Conservation (phyloP, 371 early-diverging fungal species). For the Rhizomucor miehei region DNA sequence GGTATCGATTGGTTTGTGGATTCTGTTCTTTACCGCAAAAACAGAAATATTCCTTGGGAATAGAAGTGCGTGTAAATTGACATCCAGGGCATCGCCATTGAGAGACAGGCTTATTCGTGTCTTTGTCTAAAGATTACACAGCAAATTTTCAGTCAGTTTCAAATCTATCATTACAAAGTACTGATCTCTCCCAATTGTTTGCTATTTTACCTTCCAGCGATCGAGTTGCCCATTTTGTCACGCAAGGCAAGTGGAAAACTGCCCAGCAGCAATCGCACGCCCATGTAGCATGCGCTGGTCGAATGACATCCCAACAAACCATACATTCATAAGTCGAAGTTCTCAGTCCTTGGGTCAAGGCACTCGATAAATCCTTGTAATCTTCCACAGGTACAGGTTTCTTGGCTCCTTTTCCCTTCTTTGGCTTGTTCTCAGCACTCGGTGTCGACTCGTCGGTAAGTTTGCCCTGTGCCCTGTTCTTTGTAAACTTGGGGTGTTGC, state of each 20-base stretch:
- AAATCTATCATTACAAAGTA: neutral
- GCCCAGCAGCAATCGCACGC: conserved; percentile 87
- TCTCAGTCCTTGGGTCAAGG: conserved; percentile 61
- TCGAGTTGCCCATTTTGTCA: conserved; percentile 72
- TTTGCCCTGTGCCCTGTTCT: conserved; percentile 38
- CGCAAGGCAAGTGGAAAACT: conserved; percentile 82
- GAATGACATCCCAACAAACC: conserved; percentile 89
- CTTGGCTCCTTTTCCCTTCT: conserved; percentile 8
- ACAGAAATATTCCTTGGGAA: conserved; percentile 77
- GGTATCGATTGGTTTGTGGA: conserved; percentile 61
- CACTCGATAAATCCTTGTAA: conserved; percentile 54
- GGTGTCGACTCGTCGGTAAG: conserved; percentile 20
- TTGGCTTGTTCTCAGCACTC: conserved; percentile 3
- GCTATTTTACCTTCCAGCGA: conserved; percentile 52
- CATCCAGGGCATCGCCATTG: conserved; percentile 95
- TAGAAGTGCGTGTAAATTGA: conserved; percentile 64
- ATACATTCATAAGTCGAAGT: conserved; percentile 86
- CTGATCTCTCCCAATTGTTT: neutral
- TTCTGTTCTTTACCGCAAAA: conserved; percentile 84
- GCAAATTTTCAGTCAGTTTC: neutral
- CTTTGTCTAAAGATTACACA: conserved; percentile 16
- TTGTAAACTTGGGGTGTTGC: conserved; percentile 15
- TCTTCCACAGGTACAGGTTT: conserved; percentile 18
- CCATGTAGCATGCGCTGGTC: conserved; percentile 73
- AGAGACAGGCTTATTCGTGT: conserved; percentile 30